Conservation (phyloP, 148 eudicot genomes). For the Spergularia marina region DNA sequence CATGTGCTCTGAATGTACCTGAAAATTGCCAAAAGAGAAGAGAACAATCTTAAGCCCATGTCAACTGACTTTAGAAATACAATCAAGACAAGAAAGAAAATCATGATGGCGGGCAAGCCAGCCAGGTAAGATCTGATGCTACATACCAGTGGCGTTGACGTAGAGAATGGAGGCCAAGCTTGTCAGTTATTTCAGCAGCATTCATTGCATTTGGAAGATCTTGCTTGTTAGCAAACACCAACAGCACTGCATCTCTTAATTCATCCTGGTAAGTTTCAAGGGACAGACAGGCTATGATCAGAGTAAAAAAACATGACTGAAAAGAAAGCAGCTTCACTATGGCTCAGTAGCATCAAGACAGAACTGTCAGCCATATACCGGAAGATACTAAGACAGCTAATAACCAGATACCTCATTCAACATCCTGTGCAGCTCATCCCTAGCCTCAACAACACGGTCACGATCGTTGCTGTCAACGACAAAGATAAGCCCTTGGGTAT, state of each 20-base stretch:
- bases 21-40: neutral
- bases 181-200: conserved; percentile 39
- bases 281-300: conserved; percentile 5
- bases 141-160: conserved; percentile 38
- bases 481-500: conserved; percentile 39
- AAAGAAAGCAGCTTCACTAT: neutral
- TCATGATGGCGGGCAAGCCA: neutral
- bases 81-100: neutral
- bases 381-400: neutral
- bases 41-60: neutral
- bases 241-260: conserved; percentile 34
- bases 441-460: conserved; percentile 38
- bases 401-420: conserved; percentile 29
- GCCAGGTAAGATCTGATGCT: neutral
- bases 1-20: conserved; percentile 41
- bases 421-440: conserved; percentile 38
- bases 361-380: neutral
- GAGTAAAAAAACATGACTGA: neutral
- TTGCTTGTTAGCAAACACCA: conserved; percentile 39
- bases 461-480: conserved; percentile 40
- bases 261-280: conserved; percentile 23
- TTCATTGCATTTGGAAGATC: conserved; percentile 41
- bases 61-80: neutral
- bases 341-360: neutral
- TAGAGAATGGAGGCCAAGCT: conserved; percentile 40